These are phyloP conservation scores for Calonectria multiphialidica DNA, from an alignment of 2,329 filamentous ascomycete species.

Conservation along the genomic window DNA sequence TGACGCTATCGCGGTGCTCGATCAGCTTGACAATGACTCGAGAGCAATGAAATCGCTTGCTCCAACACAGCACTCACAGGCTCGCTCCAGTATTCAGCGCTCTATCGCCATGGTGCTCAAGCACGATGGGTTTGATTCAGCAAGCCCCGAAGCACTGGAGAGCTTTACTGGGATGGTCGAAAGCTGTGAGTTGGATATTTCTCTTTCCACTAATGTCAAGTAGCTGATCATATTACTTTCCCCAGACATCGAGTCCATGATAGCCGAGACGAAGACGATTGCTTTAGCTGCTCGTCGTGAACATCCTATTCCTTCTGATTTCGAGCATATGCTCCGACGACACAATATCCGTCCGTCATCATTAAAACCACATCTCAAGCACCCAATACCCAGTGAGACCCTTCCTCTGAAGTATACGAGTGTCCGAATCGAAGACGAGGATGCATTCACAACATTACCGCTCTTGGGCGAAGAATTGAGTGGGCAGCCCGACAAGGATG, in stretches of 20 bases:
- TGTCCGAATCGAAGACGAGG: slow-evolving; percentile 52
- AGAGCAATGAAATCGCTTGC: slow-evolving; percentile 35
- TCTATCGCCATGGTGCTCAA: slow-evolving; percentile 67
- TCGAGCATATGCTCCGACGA: slow-evolving; percentile 63
- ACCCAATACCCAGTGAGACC: slow-evolving; percentile 59
- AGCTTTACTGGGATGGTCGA: slow-evolving; percentile 68
- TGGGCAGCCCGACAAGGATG: slow-evolving; percentile 67
- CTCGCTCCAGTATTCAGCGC: slow-evolving; percentile 59
- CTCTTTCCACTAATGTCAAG: too few relatives aligned
- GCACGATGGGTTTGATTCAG: slow-evolving; percentile 69
- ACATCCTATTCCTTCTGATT: slow-evolving; percentile 68
- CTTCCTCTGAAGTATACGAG: slow-evolving; percentile 54
- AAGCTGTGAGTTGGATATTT: slow-evolving; percentile 60
- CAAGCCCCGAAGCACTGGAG: slow-evolving; percentile 69
- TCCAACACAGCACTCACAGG: slow-evolving; percentile 49
- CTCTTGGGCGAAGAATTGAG: slow-evolving; percentile 68
- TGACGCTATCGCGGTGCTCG: slow-evolving; percentile 3
- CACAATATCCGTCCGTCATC: slow-evolving; percentile 65
- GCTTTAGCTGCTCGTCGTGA: slow-evolving; percentile 64
- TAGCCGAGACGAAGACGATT: slow-evolving; percentile 60
- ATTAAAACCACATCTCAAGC: slow-evolving; percentile 68
- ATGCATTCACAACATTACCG: slow-evolving; percentile 56
- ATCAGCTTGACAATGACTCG: slow-evolving; percentile 30
- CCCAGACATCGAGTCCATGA: slow-evolving; percentile 62
- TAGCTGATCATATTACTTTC: slow-evolving; percentile 37